phyloP scores from a whole-genome alignment of 2,329 filamentous ascomycete species.

The Rhytidhysteron rufulum region DNA sequence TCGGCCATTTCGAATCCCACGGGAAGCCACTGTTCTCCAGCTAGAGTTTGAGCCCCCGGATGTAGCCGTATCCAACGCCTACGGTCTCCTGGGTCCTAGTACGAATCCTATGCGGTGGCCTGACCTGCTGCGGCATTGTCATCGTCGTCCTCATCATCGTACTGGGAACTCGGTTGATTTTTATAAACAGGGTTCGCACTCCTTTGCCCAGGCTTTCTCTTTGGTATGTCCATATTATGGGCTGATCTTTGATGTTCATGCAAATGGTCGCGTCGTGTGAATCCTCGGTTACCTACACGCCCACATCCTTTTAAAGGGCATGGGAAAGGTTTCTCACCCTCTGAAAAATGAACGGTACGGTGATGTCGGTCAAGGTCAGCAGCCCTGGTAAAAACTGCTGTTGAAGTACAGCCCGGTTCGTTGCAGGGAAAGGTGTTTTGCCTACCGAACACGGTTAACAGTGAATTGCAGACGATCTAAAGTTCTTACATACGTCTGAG shows the following conservation, averaged over 20 bases:
- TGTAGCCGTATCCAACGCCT: too few species aligned
- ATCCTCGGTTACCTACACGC: slow-evolving; percentile 42
- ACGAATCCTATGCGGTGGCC: too few species aligned
- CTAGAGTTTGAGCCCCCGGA: too few species aligned
- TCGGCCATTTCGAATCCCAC: too few species aligned
- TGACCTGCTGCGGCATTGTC: not conserved
- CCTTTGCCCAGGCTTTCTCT: slow-evolving; percentile 30
- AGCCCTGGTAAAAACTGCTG: slow-evolving; percentile 30
- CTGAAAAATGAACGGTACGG: slow-evolving; percentile 30
- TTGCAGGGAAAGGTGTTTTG: slow-evolving; percentile 32
- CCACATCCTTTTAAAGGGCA: slow-evolving; percentile 27
- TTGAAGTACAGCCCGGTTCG: slow-evolving; percentile 24
- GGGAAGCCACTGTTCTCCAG: not conserved
- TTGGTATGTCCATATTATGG: slow-evolving; percentile 48
- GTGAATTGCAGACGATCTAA: too few species aligned
- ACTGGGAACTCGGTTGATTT: not conserved
- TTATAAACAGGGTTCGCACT: not conserved
- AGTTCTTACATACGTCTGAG: too few species aligned
- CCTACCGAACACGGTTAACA: too few species aligned
- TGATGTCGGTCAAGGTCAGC: slow-evolving; percentile 35
- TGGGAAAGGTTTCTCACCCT: slow-evolving; percentile 15
- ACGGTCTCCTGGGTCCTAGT: too few species aligned
- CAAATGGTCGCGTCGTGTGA: slow-evolving; percentile 55
- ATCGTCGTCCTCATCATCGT: not conserved
- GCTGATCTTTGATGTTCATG: slow-evolving; percentile 55